These are phyloP conservation scores for Mortierella alpina DNA, from an alignment of 192 early-diverging fungal genomes.

Conservation along the genomic window DNA sequence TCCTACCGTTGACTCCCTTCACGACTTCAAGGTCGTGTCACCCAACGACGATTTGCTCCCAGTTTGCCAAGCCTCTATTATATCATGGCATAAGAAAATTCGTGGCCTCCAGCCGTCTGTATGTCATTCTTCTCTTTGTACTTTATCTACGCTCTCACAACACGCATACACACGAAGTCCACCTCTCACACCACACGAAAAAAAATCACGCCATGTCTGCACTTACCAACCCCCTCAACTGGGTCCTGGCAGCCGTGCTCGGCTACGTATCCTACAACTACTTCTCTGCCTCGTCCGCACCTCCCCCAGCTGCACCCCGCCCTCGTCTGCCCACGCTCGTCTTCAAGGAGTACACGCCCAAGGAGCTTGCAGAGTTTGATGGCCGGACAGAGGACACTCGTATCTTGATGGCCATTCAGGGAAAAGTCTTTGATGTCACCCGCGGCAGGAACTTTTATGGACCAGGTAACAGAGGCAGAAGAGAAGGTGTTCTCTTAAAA, in stretches of 20 bases:
- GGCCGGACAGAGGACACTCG: constrained; percentile 70
- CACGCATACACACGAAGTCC: neutral
- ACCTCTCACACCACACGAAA: neutral
- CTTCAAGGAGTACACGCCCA: constrained; percentile 81
- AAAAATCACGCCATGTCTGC: constrained; percentile 13
- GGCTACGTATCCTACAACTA: constrained; percentile 67
- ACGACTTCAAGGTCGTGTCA: too few species aligned
- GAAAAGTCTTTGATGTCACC: constrained; percentile 92
- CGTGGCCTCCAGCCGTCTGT: neutral
- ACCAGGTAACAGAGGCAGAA: constrained; percentile 66
- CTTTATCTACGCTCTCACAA: neutral
- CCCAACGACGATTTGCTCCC: too few species aligned
- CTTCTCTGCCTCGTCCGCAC: constrained; percentile 36
- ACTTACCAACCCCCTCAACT: constrained; percentile 73
- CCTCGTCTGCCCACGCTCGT: constrained; percentile 65
- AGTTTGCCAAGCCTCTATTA: too few species aligned
- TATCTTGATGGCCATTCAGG: constrained; percentile 87
- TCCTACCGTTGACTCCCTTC: too few species aligned
- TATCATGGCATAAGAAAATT: neutral
- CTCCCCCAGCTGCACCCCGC: constrained; percentile 43
- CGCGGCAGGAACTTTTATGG: constrained; percentile 89
- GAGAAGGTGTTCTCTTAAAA: neutral
- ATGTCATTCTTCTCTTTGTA: neutral
- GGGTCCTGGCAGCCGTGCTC: constrained; percentile 69
- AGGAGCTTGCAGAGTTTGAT: constrained; percentile 77